Percentiles rank a stretch among this genome's conserved stretches.
phyloP scores from a whole-genome alignment of 305 asterid species.

The Petunia hybrid region DNA sequence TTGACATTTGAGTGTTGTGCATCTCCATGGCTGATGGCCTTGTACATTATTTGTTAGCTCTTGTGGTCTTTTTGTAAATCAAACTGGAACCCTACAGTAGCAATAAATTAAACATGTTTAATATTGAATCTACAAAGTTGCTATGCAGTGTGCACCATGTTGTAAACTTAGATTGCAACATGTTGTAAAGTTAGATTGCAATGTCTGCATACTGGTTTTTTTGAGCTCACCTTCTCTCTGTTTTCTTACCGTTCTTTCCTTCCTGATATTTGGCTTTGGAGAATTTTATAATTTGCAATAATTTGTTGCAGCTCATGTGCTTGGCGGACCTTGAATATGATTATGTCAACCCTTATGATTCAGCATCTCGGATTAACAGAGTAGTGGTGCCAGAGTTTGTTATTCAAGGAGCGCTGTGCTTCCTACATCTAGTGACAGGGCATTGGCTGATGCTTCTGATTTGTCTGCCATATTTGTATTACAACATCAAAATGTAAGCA shows the following conservation, averaged over 20 bases:
- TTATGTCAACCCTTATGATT: constrained; percentile 83
- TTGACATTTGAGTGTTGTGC: neutral
- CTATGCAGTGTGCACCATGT: constrained; percentile 3
- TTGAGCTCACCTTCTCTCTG: neutral
- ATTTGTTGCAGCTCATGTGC: constrained; percentile 78
- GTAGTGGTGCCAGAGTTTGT: constrained; percentile 77
- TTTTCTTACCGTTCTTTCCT: neutral
- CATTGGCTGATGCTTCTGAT: constrained; percentile 82
- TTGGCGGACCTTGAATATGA: constrained; percentile 88
- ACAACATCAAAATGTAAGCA: constrained; percentile 64
- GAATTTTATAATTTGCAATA: constrained; percentile 15
- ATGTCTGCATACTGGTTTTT: neutral
- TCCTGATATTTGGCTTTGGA: neutral
- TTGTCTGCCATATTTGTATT: constrained; percentile 73
- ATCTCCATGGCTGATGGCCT: constrained; percentile 1
- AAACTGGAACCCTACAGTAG: neutral
- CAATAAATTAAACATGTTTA: neutral
- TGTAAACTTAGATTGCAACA: neutral
- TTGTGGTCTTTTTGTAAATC: neutral
- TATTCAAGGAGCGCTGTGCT: constrained; percentile 65
- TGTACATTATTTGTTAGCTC: neutral
- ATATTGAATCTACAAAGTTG: constrained; percentile 26
- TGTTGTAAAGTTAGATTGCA: neutral
- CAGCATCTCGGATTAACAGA: constrained; percentile 74
- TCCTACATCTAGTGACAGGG: constrained; percentile 75